A percentile compares a stretch with the other conserved stretches of the same genome.
phyloP scores from a whole-genome alignment of 257 asterid species.

The Nicotiana knightiana region DNA sequence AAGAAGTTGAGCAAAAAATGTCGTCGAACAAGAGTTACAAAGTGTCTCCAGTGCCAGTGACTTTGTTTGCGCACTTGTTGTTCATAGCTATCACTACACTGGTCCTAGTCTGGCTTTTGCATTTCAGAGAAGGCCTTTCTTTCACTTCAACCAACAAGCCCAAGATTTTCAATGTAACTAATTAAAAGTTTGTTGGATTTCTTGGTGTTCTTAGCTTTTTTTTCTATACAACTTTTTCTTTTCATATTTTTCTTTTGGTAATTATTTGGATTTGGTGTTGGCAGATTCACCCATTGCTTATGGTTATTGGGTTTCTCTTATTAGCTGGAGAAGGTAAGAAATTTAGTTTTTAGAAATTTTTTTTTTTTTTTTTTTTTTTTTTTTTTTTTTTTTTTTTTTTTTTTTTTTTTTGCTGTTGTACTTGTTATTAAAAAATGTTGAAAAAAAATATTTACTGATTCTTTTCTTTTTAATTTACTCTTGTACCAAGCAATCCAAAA shows the following conservation, averaged over 20 bases:
- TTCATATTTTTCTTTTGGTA: background rate
- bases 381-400: too few relatives aligned
- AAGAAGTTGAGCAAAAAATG: conserved; percentile 10
- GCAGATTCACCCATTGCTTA: conserved; percentile 64
- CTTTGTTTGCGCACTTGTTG: conserved; percentile 43
- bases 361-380: too few relatives aligned
- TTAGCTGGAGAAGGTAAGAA: conserved; percentile 51
- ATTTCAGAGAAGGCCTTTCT: conserved; percentile 52
- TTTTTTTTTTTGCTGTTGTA: too few relatives aligned
- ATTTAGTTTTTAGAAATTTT: too few relatives aligned
- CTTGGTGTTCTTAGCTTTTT: too few relatives aligned
- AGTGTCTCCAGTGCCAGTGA: conserved; percentile 21
- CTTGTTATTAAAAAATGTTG: too few relatives aligned
- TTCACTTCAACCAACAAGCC: conserved; percentile 29
- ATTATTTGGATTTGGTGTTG: background rate
- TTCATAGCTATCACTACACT: conserved; percentile 29
- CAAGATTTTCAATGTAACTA: conserved; percentile 52
- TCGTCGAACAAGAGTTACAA: conserved; percentile 26
- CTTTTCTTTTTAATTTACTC: too few relatives aligned
- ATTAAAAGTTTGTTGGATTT: background rate
- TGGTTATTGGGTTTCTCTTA: conserved; percentile 53
- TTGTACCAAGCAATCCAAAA: too few relatives aligned
- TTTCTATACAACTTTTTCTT: background rate
- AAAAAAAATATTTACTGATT: background rate
- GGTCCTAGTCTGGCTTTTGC: conserved; percentile 53